phyloP scores from a whole-genome alignment of 2,329 filamentous ascomycete species.

The Xylariaceae sp. region DNA sequence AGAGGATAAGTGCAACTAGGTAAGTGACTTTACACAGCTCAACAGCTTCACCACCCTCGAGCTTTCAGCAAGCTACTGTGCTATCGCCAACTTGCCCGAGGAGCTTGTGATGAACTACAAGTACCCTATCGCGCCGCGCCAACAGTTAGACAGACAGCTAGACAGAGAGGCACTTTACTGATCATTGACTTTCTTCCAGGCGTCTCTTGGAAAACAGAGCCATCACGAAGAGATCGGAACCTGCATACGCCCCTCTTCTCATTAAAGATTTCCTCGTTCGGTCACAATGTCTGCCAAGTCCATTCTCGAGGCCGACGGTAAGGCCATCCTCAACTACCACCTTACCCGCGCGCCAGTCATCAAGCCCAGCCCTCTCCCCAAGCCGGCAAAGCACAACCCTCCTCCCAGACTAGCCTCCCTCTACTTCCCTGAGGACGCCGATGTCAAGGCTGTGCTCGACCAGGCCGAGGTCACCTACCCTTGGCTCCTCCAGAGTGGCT shows the following conservation, averaged over 20 bases:
- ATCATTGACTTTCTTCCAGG: constrained; percentile 18
- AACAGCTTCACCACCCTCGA: not conserved
- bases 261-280: constrained; percentile 18
- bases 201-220: constrained; percentile 15
- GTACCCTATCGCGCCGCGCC: constrained; percentile 3
- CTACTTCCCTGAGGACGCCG: constrained; percentile 84
- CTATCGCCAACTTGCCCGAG: not conserved
- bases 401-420: constrained; percentile 85
- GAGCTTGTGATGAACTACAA: not conserved
- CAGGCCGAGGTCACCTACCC: constrained; percentile 96
- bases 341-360: constrained; percentile 95
- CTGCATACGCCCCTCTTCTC: constrained; percentile 28
- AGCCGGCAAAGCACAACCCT: constrained; percentile 82
- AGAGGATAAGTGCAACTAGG: constrained; percentile 19
- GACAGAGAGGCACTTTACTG: constrained; percentile 14
- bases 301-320: constrained; percentile 98
- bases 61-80: constrained; percentile 4
- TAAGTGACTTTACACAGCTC: constrained; percentile 6
- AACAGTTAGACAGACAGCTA: not conserved
- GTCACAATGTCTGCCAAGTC: constrained; percentile 86
- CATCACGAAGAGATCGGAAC: constrained; percentile 18
- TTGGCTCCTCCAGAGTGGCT: constrained; percentile 76
- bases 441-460: constrained; percentile 78
- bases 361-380: constrained; percentile 91
- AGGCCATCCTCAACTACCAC: constrained; percentile 99